Evolutionary conservation across 2,329 filamentous ascomycete genomes (phyloP).

Genomic region (Metarhizium rileyi): DNA sequence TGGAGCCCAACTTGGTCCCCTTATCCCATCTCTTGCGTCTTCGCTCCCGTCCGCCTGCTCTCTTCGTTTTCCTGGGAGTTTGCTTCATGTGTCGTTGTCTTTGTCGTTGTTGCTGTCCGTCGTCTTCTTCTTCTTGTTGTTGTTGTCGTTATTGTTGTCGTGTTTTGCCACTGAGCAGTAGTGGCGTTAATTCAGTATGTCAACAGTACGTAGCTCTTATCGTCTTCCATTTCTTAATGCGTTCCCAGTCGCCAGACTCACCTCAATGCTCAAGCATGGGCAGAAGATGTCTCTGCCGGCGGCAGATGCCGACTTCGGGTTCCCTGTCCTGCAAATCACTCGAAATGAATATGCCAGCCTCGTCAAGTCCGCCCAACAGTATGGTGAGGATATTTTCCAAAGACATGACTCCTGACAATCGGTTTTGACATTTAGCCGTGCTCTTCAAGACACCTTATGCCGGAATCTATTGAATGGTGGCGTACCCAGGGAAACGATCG

Average conservation of each 20-base stretch:
- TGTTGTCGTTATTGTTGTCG: too few species aligned
- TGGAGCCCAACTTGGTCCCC: not conserved
- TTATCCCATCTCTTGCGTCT: not conserved
- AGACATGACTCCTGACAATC: not conserved
- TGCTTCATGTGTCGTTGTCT: too few species aligned
- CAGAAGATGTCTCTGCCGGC: not conserved
- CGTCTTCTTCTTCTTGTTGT: too few species aligned
- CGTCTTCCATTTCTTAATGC: not conserved
- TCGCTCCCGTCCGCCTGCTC: not conserved
- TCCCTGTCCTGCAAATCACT: not conserved
- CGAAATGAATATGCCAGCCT: conserved; percentile 2
- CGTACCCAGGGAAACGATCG: not conserved
- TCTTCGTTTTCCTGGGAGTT: not conserved
- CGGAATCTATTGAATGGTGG: conserved; percentile 3
- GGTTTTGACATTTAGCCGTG: not conserved
- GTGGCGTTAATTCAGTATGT: not conserved
- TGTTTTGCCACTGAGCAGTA: not conserved
- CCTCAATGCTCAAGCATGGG: not conserved
- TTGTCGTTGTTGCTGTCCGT: too few species aligned
- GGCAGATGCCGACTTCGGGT: not conserved
- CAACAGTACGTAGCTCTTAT: not conserved
- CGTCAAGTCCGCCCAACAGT: not conserved
- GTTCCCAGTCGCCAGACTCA: not conserved
- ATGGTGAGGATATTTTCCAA: conserved; percentile 1
- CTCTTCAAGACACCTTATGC: not conserved